Evolutionary conservation across 1,139 yeast species (phyloP), one percentile per base, ranked within the genome.

Genomic region (Sugiyamaella xylanicola): DNA sequence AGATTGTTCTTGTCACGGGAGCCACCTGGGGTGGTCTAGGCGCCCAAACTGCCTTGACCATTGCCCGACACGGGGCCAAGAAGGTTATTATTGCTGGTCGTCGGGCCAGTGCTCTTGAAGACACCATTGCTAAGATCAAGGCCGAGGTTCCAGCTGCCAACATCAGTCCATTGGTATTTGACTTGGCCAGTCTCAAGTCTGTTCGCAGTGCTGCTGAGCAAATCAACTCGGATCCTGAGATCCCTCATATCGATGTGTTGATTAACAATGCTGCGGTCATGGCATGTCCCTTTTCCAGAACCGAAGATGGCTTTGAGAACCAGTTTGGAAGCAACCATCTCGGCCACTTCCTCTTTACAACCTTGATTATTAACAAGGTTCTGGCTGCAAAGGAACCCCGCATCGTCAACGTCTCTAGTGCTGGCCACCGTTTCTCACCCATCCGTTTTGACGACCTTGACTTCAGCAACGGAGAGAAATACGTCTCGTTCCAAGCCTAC

Each of bases 301-400:
- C 58, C 20, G 54, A 37, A 19, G 93, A 87, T 65, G 83, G 83
- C 7, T 86, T 86, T 65, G 95, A 87, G 68, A 78, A 85, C 25
- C 95, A 59, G 67, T 72, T 87, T 58, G 95, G 87, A 64, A 84
- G 91, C 2, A 87, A 87, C 66, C 87, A 83, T 64, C 73, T 88
- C 5, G 79, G 93, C 0, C 95, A 88, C 52, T 87, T 57, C 45
- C 44, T 57, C 43, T 54, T 57, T 32, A 53, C 57, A 21, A 49
- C 53, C 37, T 40, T 57, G 17, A 43, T 57, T 19, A n/a, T 53
- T 17, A 53, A 49, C 32, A 51, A 67, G 68, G 20, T 57, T 7
- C 44, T 55, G n/a, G 51, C 54, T 11, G 13, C 51, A 3, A 16
- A 48, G 11, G 44, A 65, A 54, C 84, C 86, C 1, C 70, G 93